These are phyloP conservation scores for Silene conica DNA, from an alignment of 148 eudicot species.

Conservation along the genomic window DNA sequence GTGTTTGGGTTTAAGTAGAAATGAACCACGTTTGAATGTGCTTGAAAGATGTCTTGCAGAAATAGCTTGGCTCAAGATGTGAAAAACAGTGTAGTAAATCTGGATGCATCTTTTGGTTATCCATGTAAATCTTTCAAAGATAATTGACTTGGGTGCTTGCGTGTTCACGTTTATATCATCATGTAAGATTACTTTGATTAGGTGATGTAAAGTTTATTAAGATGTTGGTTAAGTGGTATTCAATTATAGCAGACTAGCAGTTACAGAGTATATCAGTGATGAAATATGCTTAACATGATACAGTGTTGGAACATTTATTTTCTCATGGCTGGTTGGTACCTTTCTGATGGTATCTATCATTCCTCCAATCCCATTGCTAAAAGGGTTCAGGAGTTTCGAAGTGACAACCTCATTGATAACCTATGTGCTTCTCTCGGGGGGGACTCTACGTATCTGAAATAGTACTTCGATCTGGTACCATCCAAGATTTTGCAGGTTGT, in stretches of 20 bases:
- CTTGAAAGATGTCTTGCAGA: slow-evolving; percentile 29
- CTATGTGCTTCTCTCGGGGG: slow-evolving; percentile 85
- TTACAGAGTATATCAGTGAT: slow-evolving; percentile 8
- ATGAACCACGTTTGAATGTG: slow-evolving; percentile 5
- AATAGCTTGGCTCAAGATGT: slow-evolving; percentile 31
- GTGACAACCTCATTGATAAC: slow-evolving; percentile 78
- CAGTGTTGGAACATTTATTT: slow-evolving; percentile 83
- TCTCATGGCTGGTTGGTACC: slow-evolving; percentile 90
- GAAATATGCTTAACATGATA: slow-evolving; percentile 21
- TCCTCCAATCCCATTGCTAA: slow-evolving; percentile 80
- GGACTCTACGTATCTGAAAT: slow-evolving; percentile 72
- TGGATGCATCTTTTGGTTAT: slow-evolving; percentile 69
- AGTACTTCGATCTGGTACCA: slow-evolving; percentile 9
- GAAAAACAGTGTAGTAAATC: slow-evolving; percentile 24
- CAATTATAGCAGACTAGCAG: not conserved
- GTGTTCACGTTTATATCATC: no score
- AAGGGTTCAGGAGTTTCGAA: slow-evolving; percentile 89
- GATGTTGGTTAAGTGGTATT: not conserved
- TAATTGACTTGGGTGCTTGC: not conserved
- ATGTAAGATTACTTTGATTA: not conserved
- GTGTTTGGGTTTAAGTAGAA: not conserved
- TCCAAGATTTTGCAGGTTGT: slow-evolving; percentile 16
- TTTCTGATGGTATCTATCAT: slow-evolving; percentile 93
- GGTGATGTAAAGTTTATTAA: not conserved
- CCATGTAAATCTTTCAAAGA: not conserved